phyloP scores from a whole-genome alignment of 805 yeast species.

The Naumovozyma dairenensis region DNA sequence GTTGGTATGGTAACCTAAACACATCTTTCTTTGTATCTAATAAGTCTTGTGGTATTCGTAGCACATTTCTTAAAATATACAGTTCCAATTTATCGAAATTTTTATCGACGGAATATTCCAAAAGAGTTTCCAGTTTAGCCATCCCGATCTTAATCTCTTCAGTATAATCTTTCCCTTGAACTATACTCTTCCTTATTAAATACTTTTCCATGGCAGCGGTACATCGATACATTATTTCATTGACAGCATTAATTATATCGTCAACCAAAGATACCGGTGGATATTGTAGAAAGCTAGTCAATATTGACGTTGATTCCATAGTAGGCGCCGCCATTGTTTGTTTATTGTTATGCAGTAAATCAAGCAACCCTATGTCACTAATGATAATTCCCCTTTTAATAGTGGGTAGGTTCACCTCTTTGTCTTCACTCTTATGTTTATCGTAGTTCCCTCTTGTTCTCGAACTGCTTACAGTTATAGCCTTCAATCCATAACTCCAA shows the following conservation, averaged over 20 bases:
- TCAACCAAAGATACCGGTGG: conserved; percentile 78
- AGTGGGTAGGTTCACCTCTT: too few relatives aligned
- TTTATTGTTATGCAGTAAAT: too few relatives aligned
- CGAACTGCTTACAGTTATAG: too few relatives aligned
- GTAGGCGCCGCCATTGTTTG: conserved; percentile 31
- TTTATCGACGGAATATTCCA: conserved; percentile 67
- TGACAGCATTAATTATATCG: conserved; percentile 80
- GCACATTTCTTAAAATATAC: conserved; percentile 67
- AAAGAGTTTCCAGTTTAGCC: conserved; percentile 63
- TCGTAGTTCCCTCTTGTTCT: too few relatives aligned
- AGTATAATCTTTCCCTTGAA: conserved; percentile 20
- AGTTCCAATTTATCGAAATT: conserved; percentile 82
- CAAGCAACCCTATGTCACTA: too few relatives aligned
- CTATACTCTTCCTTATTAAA: conserved; percentile 27
- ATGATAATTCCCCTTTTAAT: too few relatives aligned
- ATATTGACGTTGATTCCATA: conserved; percentile 36
- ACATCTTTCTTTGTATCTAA: conserved; percentile 48
- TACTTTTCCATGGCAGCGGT: conserved; percentile 68
- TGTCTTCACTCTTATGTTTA: too few relatives aligned
- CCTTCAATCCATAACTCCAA: too few relatives aligned
- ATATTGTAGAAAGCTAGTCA: conserved; percentile 80
- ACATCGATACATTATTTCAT: conserved; percentile 73
- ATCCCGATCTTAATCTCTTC: conserved; percentile 68
- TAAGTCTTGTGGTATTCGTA: conserved; percentile 58
- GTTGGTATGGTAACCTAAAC: conserved; percentile 60